Base-by-base conservation (phyloP, 2,329 filamentous ascomycete species). In the Microcyclosporella mali region DNA sequence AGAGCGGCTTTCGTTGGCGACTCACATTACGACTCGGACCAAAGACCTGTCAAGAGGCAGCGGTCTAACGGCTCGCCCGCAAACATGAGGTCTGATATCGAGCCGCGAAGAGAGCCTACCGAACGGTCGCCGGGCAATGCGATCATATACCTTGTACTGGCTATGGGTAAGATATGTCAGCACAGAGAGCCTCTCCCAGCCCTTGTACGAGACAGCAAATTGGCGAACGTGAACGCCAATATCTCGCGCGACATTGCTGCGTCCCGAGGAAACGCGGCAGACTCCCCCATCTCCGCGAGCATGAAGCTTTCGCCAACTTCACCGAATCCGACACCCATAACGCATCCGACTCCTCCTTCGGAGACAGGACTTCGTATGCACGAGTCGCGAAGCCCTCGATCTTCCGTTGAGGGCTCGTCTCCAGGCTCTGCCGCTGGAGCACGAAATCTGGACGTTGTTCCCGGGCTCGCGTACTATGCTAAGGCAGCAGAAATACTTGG, bases 401-500 rank as follows among this genome's bases (percentile, higher is more conserved):
- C 55, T 2, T 63, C 60, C 2, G 42, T 56, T 15, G 61, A 65
- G 16, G 57, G 50, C 10, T 47, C 41, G 9, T 49, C 43, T 2
- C 51, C 54, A 8, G 38, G 33, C 9, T 41, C 45, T 4, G 38
- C 37, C 16, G 16, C 50, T 19, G 51, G 50, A 3, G 37, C 37
- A n/a, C 51, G 56, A 15, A 66, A 66, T 35, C 74, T 92, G 38
- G 88, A 97, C 56, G 76, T 85, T 6, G 85, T 95, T 47, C 90
- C 92, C 0, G 92, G 92, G 0, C 70, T 97, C 45, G 84, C 88
- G 21, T 95, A 95, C 61, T 95, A 89, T 62, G 85, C 85, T 1
- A 82, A 85, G 48, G 90, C 88, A 2, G 84, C 84, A 1, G 84
- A 92, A 48, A 95, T 97, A 29, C 70, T 97, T 12, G 88, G 88